Evolutionary conservation across 140 eudicot genomes (phyloP).

Genomic region (Senecio squalidus): DNA sequence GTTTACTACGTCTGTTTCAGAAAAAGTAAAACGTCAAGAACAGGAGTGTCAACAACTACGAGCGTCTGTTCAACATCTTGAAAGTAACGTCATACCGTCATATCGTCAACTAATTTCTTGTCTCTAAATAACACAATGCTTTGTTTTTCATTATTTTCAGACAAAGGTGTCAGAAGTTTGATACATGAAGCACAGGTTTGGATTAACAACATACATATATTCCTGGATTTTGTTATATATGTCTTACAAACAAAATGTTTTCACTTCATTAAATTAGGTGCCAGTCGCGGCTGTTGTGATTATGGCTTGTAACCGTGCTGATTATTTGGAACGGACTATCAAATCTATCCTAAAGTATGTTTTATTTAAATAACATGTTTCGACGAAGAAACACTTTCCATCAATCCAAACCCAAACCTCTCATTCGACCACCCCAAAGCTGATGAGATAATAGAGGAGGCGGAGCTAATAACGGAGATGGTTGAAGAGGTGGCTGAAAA

Average conservation of each 20-base stretch:
- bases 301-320: slow-evolving; percentile 99
- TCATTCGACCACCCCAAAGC: no score
- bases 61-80: slow-evolving; percentile 60
- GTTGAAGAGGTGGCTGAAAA: no score
- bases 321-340: slow-evolving; percentile 86
- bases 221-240: no score
- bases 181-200: slow-evolving; percentile 46
- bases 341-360: slow-evolving; percentile 84
- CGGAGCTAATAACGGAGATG: no score
- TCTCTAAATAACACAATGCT: not conserved
- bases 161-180: slow-evolving; percentile 53
- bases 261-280: slow-evolving; percentile 29
- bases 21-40: slow-evolving; percentile 52
- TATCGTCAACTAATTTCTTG: no score
- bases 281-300: slow-evolving; percentile 96
- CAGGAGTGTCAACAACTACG: slow-evolving; percentile 56
- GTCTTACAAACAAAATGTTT: not conserved
- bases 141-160: no score
- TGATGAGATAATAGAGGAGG: no score
- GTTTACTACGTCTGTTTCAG: slow-evolving; percentile 41
- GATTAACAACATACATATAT: slow-evolving; percentile 31
- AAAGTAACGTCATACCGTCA: slow-evolving; percentile 47
- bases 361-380: not conserved
- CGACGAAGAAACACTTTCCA: no score
- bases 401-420: no score